Base-by-base conservation (phyloP, 345 rosid genomes). In the Eucalyptus tenuipes region DNA sequence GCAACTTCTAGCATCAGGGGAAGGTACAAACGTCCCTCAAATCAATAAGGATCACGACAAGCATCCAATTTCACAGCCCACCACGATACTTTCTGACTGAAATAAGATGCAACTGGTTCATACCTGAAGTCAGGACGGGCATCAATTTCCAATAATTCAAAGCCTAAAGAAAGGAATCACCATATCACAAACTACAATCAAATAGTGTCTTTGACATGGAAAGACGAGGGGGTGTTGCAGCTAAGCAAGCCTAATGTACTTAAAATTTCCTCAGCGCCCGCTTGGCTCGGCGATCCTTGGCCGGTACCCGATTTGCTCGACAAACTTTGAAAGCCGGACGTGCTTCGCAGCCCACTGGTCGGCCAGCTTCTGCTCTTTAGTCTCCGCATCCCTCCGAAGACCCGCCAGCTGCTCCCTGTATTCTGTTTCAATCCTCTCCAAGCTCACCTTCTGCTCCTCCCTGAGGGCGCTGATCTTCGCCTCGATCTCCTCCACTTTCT, bases 401-500 rank as follows among this genome's bases (percentile, higher is more conserved):
- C 94, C 93, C 7, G 92, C 91, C 13, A 98, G 89, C 90, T 97
- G 99, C 45, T 98, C 99, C 88, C 92, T 94, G 49, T 93, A 95
- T 89, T 97, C 98, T 8, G 94, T 95, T 89, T 98, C 99, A 13
- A 97, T 94, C 93, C 93, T 94, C 86, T 95, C 99, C 91, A 97
- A 92, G 47, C 93, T 90, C 24, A 88, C 92, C 92, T 88, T 95
- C 91, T 97, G 94, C 89, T 98, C 99, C 92, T 98, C 98, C 92
- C 95, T 95, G n/a, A 98, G 92, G 86, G 99, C 95, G 61, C 91
- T 95, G 89, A 97, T 91, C 94, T 96, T 97, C 2, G 93, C 93
- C 89, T 97, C 99, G 15, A 96, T 94, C 93, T 97, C 99, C 79
- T 98, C 98, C 92, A 92, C 93, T 92, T 96, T 98, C 95, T 97